Percentiles rank a stretch among this genome's conserved stretches.
Evolutionary conservation across 2,329 filamentous ascomycete species (phyloP).

Genomic region (Akanthomyces muscarius): DNA sequence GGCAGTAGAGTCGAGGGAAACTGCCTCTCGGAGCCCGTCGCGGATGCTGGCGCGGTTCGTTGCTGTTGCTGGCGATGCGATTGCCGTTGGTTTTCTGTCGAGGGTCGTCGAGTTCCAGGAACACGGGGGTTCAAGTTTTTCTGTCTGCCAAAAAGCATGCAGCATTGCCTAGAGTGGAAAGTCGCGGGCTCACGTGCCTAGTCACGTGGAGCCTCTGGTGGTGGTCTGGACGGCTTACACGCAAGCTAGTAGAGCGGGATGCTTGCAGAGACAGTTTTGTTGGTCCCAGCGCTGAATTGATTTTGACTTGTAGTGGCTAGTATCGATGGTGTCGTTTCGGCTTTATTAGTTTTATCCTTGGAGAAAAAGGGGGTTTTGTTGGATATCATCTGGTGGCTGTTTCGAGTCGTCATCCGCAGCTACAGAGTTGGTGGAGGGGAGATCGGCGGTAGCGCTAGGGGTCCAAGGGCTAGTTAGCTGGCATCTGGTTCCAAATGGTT

Average conservation of each 20-base stretch:
- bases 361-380: neutral
- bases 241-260: neutral
- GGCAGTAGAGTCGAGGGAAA: neutral
- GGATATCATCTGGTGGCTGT: neutral
- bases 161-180: slow-evolving; percentile 15
- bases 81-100: neutral
- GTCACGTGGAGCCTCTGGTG: neutral
- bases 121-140: slow-evolving; percentile 17
- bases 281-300: no score
- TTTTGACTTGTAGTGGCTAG: neutral
- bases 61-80: neutral
- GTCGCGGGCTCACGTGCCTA: neutral
- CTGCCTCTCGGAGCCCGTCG: neutral
- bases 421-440: neutral
- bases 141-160: slow-evolving; percentile 14
- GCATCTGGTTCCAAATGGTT: neutral
- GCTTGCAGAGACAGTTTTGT: no score
- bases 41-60: neutral
- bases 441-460: slow-evolving; percentile 9
- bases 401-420: neutral
- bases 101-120: slow-evolving; percentile 1
- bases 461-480: neutral
- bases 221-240: neutral
- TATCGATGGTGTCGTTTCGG: no score
- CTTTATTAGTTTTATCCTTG: neutral